Conservation (phyloP, 2,329 filamentous ascomycete genomes). For the Periconia macrospinosa region DNA sequence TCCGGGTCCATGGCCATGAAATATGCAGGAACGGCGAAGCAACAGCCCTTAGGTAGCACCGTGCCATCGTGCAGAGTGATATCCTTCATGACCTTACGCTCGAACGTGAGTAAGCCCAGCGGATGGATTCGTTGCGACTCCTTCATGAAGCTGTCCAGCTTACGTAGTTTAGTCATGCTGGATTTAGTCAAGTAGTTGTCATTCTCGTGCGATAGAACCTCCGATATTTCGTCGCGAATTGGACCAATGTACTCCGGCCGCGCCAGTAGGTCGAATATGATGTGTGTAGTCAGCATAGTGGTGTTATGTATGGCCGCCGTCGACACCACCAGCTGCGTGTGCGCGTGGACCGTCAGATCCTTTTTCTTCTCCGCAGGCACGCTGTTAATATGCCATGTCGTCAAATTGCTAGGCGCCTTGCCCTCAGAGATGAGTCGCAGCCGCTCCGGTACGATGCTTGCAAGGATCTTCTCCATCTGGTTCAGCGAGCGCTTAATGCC, state of each 20-base stretch:
- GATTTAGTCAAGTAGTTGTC: not conserved
- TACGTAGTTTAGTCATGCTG: not conserved
- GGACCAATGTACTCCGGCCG: constrained; percentile 41
- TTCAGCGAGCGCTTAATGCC: not conserved
- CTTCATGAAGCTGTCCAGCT: constrained; percentile 11
- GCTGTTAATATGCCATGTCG: constrained; percentile 25
- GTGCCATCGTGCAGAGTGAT: constrained; percentile 8
- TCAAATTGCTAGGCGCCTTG: constrained; percentile 13
- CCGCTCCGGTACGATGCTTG: not conserved
- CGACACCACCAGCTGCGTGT: constrained; percentile 2
- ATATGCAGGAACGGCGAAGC: not conserved
- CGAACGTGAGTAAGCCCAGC: not conserved
- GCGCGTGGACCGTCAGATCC: not conserved
- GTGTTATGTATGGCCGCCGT: constrained; percentile 17
- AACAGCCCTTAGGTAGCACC: constrained; percentile 3
- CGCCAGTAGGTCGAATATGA: constrained; percentile 6
- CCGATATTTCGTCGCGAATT: constrained; percentile 38
- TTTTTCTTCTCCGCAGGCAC: not conserved
- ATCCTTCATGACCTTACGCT: constrained; percentile 3
- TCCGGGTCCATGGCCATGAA: not conserved
- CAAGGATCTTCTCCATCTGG: not conserved
- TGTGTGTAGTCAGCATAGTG: constrained; percentile 5
- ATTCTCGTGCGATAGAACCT: constrained; percentile 11
- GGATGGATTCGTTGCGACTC: constrained; percentile 8
- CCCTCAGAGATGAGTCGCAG: not conserved